Evolutionary conservation across 768 basidiomycete genomes (phyloP).

Genomic region (Boletellus emodensis): DNA sequence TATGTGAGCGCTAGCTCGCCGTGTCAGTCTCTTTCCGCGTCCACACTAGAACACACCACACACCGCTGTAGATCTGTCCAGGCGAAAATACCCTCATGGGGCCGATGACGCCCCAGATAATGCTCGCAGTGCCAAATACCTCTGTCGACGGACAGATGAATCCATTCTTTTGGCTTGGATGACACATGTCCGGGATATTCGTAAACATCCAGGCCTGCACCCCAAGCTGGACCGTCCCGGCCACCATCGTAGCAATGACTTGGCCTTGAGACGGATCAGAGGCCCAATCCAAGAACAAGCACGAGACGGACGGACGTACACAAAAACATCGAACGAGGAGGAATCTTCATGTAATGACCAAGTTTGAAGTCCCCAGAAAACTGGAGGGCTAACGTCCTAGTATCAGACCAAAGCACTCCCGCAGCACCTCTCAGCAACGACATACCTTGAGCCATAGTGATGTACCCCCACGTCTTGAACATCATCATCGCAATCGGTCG

Average conservation of each 20-base stretch:
- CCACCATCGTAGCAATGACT: slow-evolving; percentile 57
- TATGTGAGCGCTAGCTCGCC: slow-evolving; percentile 42
- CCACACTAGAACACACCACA: not conserved
- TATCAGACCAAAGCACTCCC: not conserved
- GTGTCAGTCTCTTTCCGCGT: not conserved
- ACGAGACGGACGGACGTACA: slow-evolving; percentile 16
- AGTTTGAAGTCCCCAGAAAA: not conserved
- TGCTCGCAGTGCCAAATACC: slow-evolving; percentile 75
- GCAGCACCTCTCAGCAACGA: not conserved
- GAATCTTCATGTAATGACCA: slow-evolving; percentile 1
- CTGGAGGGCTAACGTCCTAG: not conserved
- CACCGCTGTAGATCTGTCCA: slow-evolving; percentile 57
- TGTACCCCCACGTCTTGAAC: slow-evolving; percentile 71
- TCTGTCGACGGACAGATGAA: slow-evolving; percentile 70
- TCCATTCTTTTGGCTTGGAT: slow-evolving; percentile 34
- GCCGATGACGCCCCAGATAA: slow-evolving; percentile 83
- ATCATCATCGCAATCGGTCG: slow-evolving; percentile 77
- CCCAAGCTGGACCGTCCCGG: slow-evolving; percentile 63
- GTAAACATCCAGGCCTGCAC: slow-evolving; percentile 62
- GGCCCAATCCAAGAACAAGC: not conserved
- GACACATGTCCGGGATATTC: slow-evolving; percentile 36
- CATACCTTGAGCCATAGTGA: slow-evolving; percentile 51
- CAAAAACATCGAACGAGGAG: slow-evolving; percentile 51
- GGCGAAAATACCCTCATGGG: slow-evolving; percentile 65
- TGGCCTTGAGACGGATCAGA: slow-evolving; percentile 33